A percentile compares a stretch with the other conserved stretches of the same genome.
These are phyloP conservation scores for Talaromyces adpressus DNA, from an alignment of 495 filamentous ascomycete species.

Conservation along the genomic window DNA sequence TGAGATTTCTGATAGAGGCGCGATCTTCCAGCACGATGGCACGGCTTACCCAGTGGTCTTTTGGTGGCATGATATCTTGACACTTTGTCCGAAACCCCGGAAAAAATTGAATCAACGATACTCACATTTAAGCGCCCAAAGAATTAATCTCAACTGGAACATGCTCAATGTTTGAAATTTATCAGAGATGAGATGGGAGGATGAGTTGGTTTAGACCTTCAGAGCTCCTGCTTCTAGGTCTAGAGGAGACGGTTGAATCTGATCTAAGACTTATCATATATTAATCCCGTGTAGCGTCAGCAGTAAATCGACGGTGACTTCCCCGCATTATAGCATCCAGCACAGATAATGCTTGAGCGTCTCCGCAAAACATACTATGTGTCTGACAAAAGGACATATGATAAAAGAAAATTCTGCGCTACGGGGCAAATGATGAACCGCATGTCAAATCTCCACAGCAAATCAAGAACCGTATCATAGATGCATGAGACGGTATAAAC, in stretches of 20 bases:
- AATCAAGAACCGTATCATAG: not conserved
- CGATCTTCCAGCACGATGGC: not conserved
- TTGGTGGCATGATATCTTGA: not conserved
- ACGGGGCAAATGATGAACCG: not conserved
- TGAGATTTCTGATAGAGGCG: not conserved
- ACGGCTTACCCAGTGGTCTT: not conserved
- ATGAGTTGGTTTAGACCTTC: not conserved
- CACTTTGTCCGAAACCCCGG: not conserved
- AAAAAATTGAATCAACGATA: not conserved
- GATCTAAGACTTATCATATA: not conserved
- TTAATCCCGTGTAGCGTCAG: not conserved
- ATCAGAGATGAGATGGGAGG: not conserved
- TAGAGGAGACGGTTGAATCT: not conserved
- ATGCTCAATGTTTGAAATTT: not conserved
- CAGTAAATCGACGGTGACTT: not conserved
- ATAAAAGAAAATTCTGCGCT: not conserved
- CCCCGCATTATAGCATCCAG: not conserved
- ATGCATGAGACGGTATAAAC: not conserved
- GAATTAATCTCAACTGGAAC: not conserved
- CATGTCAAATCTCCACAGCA: not conserved
- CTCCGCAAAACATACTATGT: not conserved
- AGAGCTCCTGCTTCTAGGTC: not conserved
- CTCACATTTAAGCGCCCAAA: not conserved
- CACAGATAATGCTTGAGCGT: not conserved
- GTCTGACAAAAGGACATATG: not conserved